phyloP scores from a whole-genome alignment of 2,329 filamentous ascomycete species.

The Biscogniauxia marginata region DNA sequence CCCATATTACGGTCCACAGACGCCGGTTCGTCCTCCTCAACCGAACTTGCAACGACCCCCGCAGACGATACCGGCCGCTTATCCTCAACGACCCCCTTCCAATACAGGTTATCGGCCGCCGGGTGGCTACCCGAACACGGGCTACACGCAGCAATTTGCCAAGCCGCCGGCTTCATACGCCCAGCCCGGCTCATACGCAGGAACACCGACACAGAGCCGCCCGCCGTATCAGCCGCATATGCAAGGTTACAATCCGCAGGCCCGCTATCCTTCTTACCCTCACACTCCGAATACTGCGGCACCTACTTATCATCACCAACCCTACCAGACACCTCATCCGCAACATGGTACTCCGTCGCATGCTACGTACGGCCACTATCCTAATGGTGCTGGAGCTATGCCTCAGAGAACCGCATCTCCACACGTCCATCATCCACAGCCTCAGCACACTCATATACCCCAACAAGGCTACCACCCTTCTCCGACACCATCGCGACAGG shows the following conservation, averaged over 20 bases:
- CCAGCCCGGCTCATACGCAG: conserved; percentile 48
- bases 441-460: conserved; percentile 29
- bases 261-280: conserved; percentile 28
- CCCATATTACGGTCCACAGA: conserved; percentile 46
- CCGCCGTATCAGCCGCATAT: conserved; percentile 41
- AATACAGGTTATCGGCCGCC: conserved; percentile 50
- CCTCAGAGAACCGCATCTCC: conserved; percentile 32
- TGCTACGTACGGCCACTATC: conserved; percentile 28
- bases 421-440: conserved; percentile 30
- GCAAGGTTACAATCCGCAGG: conserved; percentile 38
- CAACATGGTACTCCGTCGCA: conserved; percentile 29
- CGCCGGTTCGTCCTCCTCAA: conserved; percentile 39
- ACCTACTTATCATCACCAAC: conserved; percentile 24
- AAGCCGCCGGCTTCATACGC: conserved; percentile 53
- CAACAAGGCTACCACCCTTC: conserved; percentile 28
- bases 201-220: conserved; percentile 42
- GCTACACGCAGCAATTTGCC: conserved; percentile 48
- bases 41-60: conserved; percentile 40
- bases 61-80: conserved; percentile 37
- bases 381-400: conserved; percentile 26
- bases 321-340: conserved; percentile 27
- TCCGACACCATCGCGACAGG: conserved; percentile 27
- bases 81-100: conserved; percentile 35
- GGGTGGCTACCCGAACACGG: conserved; percentile 43
- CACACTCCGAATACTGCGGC: conserved; percentile 27